phyloP scores from a whole-genome alignment of 78 protist genomes.

The Speleostelium caveatum region DNA sequence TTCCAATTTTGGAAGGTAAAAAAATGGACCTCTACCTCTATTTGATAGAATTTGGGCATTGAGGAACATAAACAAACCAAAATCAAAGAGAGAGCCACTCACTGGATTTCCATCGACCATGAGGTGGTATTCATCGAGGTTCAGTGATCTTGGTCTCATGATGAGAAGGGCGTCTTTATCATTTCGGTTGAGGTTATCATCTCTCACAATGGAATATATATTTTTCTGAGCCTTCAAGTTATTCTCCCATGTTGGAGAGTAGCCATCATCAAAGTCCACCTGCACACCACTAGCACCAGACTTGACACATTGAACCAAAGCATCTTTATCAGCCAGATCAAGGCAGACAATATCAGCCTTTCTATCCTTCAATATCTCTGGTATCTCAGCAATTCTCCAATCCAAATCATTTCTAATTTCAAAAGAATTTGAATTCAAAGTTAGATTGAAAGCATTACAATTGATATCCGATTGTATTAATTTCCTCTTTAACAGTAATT shows the following conservation, averaged over 20 bases:
- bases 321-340: slow-evolving; percentile 4
- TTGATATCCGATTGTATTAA: slow-evolving; percentile 2
- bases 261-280: slow-evolving; percentile 75
- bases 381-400: slow-evolving; percentile 37
- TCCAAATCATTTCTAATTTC: not conserved
- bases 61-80: slow-evolving; percentile 79
- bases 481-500: slow-evolving; percentile 1
- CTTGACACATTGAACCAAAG: not conserved
- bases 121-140: slow-evolving; percentile 79
- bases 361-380: slow-evolving; percentile 14
- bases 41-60: slow-evolving; percentile 17
- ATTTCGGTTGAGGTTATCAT: not conserved
- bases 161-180: slow-evolving; percentile 58
- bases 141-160: slow-evolving; percentile 80
- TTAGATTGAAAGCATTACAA: not conserved
- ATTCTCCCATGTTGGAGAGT: slow-evolving; percentile 77
- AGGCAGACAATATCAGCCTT: slow-evolving; percentile 64
- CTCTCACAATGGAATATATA: slow-evolving; percentile 29
- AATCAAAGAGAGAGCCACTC: slow-evolving; percentile 81
- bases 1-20: slow-evolving; percentile 87
- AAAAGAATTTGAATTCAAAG: not conserved
- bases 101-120: slow-evolving; percentile 69
- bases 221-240: slow-evolving; percentile 36
- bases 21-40: slow-evolving; percentile 71
- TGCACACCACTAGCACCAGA: slow-evolving; percentile 64